phyloP scores from a whole-genome alignment of 768 basidiomycete genomes.

The Boletus vinaceobasis region DNA sequence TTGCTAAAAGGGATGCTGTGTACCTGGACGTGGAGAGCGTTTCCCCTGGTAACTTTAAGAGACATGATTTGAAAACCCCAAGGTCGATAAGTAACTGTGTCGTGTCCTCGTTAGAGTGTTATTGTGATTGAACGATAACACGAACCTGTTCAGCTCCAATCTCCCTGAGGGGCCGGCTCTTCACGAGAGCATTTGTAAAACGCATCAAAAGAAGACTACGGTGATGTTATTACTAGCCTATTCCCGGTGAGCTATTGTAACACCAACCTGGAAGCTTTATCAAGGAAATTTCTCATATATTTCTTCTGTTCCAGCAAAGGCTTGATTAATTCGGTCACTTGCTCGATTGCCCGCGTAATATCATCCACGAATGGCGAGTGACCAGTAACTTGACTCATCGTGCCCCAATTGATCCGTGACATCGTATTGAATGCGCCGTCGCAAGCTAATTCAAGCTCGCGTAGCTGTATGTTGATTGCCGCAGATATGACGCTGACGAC shows the following conservation, averaged over 20 bases:
- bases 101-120: conserved; percentile 6
- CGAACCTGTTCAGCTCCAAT: conserved; percentile 92
- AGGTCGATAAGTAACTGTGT: conserved; percentile 83
- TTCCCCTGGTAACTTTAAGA: conserved; percentile 83
- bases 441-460: conserved; percentile 81
- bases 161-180: conserved; percentile 86
- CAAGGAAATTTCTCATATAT: conserved; percentile 87
- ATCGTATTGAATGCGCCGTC: conserved; percentile 79
- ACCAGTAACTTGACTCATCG: conserved; percentile 79
- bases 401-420: conserved; percentile 74
- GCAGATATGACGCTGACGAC: conserved; percentile 71
- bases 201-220: conserved; percentile 74
- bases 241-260: not conserved
- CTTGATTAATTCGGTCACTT: conserved; percentile 72
- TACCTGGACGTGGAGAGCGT: conserved; percentile 53
- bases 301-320: conserved; percentile 92
- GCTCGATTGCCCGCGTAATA: conserved; percentile 68
- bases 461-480: conserved; percentile 73
- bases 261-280: conserved; percentile 84
- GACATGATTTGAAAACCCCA: conserved; percentile 77
- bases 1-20: conserved; percentile 8
- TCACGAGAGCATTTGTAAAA: conserved; percentile 87
- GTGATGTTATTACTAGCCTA: not conserved
- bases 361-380: conserved; percentile 81
- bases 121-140: not conserved